Percentiles rank a stretch among this genome's conserved stretches.
phyloP scores from a whole-genome alignment of 2,329 filamentous ascomycete genomes.

The Fusarium equiseti region DNA sequence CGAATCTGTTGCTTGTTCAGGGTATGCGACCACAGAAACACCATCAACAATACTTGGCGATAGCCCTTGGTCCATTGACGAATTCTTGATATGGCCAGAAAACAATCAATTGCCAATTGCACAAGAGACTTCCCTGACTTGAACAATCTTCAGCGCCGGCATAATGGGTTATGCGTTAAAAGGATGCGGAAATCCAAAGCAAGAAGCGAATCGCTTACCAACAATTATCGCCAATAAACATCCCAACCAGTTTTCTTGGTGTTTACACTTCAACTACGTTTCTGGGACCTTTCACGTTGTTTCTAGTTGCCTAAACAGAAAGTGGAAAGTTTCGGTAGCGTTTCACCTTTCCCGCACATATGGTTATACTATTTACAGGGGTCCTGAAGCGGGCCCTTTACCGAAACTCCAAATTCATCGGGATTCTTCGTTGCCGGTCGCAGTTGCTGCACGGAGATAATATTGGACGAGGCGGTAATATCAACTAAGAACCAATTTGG shows the following conservation, averaged over 20 bases:
- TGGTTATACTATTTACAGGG: slow-evolving; percentile 35
- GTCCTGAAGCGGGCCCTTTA: slow-evolving; percentile 36
- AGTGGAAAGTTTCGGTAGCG: slow-evolving; percentile 41
- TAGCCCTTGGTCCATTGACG: slow-evolving; percentile 43
- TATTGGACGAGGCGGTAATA: neutral
- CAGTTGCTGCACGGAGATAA: slow-evolving; percentile 3
- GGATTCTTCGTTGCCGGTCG: slow-evolving; percentile 31
- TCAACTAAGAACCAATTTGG: neutral
- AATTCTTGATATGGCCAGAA: slow-evolving; percentile 42
- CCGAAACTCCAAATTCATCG: slow-evolving; percentile 36
- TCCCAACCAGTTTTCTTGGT: neutral
- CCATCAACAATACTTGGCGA: slow-evolving; percentile 17
- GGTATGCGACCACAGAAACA: slow-evolving; percentile 18
- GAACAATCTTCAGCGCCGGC: neutral
- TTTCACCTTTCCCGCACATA: slow-evolving; percentile 40
- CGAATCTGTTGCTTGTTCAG: slow-evolving; percentile 16
- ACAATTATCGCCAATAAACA: neutral
- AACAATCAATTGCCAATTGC: neutral
- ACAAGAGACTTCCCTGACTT: neutral
- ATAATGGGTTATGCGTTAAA: neutral
- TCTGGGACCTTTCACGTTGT: neutral
- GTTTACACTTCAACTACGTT: neutral
- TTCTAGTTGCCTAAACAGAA: slow-evolving; percentile 26
- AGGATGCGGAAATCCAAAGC: neutral
- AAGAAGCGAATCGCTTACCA: neutral